phyloP scores from a whole-genome alignment of 805 yeast species.

The Phaffomyces thermotolerans region DNA sequence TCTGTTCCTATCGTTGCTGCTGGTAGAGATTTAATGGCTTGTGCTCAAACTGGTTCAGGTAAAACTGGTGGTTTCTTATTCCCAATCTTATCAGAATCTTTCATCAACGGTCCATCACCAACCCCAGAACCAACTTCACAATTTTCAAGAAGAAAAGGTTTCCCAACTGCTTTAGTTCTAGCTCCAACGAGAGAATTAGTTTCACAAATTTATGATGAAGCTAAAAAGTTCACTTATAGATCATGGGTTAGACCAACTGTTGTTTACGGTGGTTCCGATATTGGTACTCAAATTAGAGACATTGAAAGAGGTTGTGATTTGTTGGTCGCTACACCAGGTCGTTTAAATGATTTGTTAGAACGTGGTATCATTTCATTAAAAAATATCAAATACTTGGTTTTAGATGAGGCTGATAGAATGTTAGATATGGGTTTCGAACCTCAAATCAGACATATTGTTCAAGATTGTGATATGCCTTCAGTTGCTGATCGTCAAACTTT shows the following conservation, averaged over 20 bases:
- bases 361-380: constrained; percentile 88
- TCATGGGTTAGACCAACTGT: constrained; percentile 97
- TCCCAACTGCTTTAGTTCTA: constrained; percentile 89
- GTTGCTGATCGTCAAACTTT: constrained; percentile 90
- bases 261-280: constrained; percentile 98
- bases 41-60: constrained; percentile 99
- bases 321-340: constrained; percentile 98
- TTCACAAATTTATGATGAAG: constrained; percentile 92
- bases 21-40: constrained; percentile 92
- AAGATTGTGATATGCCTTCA: constrained; percentile 96
- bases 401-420: constrained; percentile 99
- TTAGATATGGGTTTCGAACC: constrained; percentile 99
- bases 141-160: constrained; percentile 68
- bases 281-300: constrained; percentile 78
- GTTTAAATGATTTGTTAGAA: constrained; percentile 91
- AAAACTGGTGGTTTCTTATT: constrained; percentile 99
- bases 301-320: constrained; percentile 92
- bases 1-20: constrained; percentile 86
- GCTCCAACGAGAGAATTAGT: constrained; percentile 99
- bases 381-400: constrained; percentile 86
- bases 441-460: constrained; percentile 96
- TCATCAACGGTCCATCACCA: constrained; percentile 77
- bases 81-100: constrained; percentile 93
- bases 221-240: constrained; percentile 91
- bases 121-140: constrained; percentile 37